Base-by-base conservation (phyloP, 1,284 basidiomycete species). In the Pseudozyma thailandica region DNA sequence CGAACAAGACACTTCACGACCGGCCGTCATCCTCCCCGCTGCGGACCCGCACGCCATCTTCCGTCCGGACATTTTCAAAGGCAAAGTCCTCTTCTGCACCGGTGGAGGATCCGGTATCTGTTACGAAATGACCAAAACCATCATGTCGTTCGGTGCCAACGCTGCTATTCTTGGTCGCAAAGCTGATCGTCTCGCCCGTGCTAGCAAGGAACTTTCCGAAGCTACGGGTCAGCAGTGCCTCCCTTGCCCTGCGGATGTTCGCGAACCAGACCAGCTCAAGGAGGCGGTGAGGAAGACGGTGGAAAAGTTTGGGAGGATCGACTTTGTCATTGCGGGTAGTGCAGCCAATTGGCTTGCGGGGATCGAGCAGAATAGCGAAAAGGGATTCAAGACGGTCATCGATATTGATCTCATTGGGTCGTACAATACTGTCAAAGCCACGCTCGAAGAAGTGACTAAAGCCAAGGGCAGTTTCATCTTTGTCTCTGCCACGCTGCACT, bases 321-420 rank as follows among this genome's bases (percentile, higher is more conserved):
- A 98, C 85, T 95, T 92, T 83, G 94, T 97, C 54, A 92, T 97
- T 56, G 93, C 92, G 79, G 93, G 94, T 89, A 74, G 75, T 0
- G 81, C 83, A 0, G 82, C 80, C n/a, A 84, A 84, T 69, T 83
- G 83, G 61, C 50, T 83, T 18, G 77, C 78, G 6, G 77, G 77
- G 3, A 70, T 82, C 41, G 75, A 82, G 39, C 77, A 80, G 38
- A 73, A 83, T 31, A 75, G 68, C 16, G 68, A 79, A 15, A 80
- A 80, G 38, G 79, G 76, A 0, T 98, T 98, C 87, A 89, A 87
- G 82, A 94, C 94, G 0, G 94, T 98, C 25, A 87, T 97, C 60
- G 92, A 95, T 81, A 98, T 98, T 74, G 94, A 98, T 84, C 90
- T 93, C 28, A 48, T 96, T 37, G 94, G 94, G 25, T 94, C 92